A percentile compares a stretch with the other conserved stretches of the same genome.
Evolutionary conservation across 2,329 filamentous ascomycete species (phyloP).

Genomic region (Thielaviopsis musarum): DNA sequence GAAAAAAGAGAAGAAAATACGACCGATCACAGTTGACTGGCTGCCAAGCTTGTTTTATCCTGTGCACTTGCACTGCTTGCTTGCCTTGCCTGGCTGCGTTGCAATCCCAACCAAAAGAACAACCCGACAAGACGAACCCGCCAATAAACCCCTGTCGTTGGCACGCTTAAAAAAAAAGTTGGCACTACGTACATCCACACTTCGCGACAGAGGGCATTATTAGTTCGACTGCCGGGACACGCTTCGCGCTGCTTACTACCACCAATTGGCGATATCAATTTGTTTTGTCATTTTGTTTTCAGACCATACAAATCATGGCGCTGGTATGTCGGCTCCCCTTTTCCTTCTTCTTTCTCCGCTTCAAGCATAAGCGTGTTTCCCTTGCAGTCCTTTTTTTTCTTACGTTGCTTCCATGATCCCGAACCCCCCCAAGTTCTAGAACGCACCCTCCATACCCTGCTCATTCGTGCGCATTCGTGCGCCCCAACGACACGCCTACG

Average conservation of each 20-base stretch:
- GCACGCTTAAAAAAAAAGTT: background rate
- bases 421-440: background rate
- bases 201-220: background rate
- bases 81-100: too few relatives aligned
- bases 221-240: background rate
- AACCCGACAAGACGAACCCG: too few relatives aligned
- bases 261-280: background rate
- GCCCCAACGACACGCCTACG: background rate
- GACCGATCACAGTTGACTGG: too few relatives aligned
- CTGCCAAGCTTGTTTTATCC: too few relatives aligned
- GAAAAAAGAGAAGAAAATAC: too few relatives aligned
- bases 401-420: background rate
- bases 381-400: background rate
- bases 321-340: background rate
- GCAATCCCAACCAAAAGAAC: too few relatives aligned
- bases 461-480: background rate
- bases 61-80: too few relatives aligned
- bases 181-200: background rate
- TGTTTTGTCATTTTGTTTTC: background rate
- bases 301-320: constrained; percentile 1
- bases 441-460: background rate
- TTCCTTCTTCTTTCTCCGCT: background rate
- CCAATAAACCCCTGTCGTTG: background rate
- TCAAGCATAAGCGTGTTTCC: background rate
- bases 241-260: background rate